Conservation (phyloP, 371 early-diverging fungal genomes). For the Mucor mucedo region DNA sequence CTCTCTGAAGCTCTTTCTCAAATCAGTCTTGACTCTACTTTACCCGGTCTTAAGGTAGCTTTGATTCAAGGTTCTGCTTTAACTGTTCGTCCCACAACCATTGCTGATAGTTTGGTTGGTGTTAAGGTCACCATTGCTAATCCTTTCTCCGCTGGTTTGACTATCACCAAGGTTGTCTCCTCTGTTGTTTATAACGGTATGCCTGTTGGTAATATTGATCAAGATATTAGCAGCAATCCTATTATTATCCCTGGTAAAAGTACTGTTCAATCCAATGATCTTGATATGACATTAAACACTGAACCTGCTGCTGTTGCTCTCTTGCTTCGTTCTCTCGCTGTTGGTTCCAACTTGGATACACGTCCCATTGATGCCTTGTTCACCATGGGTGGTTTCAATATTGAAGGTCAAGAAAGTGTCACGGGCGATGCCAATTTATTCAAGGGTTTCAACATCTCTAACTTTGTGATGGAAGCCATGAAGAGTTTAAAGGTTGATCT, state of each 20-base stretch:
- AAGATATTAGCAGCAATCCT: constrained; percentile 53
- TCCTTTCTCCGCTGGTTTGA: constrained; percentile 60
- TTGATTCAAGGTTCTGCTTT: constrained; percentile 55
- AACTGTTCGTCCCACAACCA: constrained; percentile 50
- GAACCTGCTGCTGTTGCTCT: constrained; percentile 52
- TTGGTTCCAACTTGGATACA: constrained; percentile 50
- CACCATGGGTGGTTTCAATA: constrained; percentile 51
- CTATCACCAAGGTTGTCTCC: constrained; percentile 55
- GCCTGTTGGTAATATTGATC: constrained; percentile 58
- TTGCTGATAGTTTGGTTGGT: constrained; percentile 49
- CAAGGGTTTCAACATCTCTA: constrained; percentile 53
- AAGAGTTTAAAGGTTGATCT: constrained; percentile 56
- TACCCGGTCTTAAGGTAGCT: constrained; percentile 59
- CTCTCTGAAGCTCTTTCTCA: constrained; percentile 50
- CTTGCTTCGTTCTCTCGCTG: constrained; percentile 56
- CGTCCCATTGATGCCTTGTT: constrained; percentile 56
- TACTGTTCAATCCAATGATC: constrained; percentile 34
- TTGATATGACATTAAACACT: constrained; percentile 49
- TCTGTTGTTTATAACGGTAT: constrained; percentile 54
- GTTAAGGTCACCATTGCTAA: constrained; percentile 61
- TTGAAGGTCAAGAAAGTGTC: constrained; percentile 43
- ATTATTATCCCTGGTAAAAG: constrained; percentile 43
- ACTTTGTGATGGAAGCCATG: constrained; percentile 60
- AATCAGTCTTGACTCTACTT: constrained; percentile 48
- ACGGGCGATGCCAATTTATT: constrained; percentile 49